These are phyloP conservation scores for Oropetium thomaeum DNA, from an alignment of 176 grass and related monocot species.

Conservation along the genomic window DNA sequence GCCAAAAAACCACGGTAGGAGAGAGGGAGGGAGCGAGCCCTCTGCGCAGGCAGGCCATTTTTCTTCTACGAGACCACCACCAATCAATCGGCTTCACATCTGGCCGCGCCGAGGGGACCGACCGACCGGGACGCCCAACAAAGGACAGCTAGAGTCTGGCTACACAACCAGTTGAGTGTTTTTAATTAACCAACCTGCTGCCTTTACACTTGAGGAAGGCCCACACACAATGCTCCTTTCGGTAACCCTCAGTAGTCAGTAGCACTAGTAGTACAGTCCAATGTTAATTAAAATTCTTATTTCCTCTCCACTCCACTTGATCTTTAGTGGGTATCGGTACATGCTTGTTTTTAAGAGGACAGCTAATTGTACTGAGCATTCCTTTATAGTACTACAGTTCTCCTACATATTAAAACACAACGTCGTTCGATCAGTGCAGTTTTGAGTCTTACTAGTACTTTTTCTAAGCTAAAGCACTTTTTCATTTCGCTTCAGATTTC, in stretches of 20 bases:
- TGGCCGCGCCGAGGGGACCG: constrained; percentile 5
- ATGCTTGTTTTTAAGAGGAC: not conserved
- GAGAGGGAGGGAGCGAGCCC: not conserved
- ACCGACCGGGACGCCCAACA: constrained; percentile 17
- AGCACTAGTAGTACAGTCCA: not conserved
- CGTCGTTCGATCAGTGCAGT: too few relatives aligned
- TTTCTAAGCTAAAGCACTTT: too few relatives aligned
- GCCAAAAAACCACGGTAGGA: not conserved
- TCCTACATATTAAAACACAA: too few relatives aligned
- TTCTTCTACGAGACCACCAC: not conserved
- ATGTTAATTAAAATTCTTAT: not conserved
- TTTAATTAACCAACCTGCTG: constrained; percentile 8
- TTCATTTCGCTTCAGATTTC: too few relatives aligned
- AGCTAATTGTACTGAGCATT: constrained; percentile 15
- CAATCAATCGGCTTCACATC: not conserved
- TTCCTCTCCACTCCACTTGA: not conserved
- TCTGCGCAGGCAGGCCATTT: not conserved
- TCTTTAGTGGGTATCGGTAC: not conserved
- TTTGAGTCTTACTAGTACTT: too few relatives aligned
- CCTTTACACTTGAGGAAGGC: not conserved
- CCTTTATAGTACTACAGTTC: not conserved
- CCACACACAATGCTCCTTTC: not conserved
- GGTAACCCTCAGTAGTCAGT: too few relatives aligned
- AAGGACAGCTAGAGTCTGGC: constrained; percentile 31
- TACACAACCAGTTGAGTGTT: constrained; percentile 1